Conservation (phyloP, 805 yeast species). For the Ogataea ganodermae region DNA sequence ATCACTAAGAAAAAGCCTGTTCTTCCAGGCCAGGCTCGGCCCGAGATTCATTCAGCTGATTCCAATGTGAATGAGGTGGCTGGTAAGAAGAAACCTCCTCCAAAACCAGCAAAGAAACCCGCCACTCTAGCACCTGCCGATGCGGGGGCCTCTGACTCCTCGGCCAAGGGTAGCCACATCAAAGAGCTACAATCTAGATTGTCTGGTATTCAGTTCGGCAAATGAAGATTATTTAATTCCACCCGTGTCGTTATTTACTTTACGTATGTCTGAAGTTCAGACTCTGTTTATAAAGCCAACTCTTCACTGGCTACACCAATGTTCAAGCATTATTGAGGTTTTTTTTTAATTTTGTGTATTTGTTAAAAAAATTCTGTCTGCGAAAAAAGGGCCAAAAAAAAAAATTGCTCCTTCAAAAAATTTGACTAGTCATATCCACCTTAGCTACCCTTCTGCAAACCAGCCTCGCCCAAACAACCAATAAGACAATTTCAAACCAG, state of each 20-base stretch:
- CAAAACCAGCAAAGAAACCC: conserved; percentile 19
- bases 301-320: no score
- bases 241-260: background rate
- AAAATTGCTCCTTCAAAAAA: background rate
- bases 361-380: conserved; percentile 3
- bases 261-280: no score
- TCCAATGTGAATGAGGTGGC: conserved; percentile 1
- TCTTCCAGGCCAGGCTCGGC: conserved; percentile 7
- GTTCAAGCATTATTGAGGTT: no score
- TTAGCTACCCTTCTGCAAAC: background rate
- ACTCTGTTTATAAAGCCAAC: no score
- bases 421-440: background rate
- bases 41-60: background rate
- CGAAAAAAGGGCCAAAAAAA: background rate
- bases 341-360: background rate
- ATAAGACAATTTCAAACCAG: background rate
- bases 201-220: conserved; percentile 27
- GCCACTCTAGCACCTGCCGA: background rate
- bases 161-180: conserved; percentile 31
- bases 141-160: conserved; percentile 9
- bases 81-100: conserved; percentile 10
- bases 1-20: conserved; percentile 13
- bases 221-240: background rate
- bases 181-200: conserved; percentile 34
- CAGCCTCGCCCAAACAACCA: background rate